Evolutionary conservation across 495 filamentous ascomycete species (phyloP).

Genomic region (Neurospora sp.): DNA sequence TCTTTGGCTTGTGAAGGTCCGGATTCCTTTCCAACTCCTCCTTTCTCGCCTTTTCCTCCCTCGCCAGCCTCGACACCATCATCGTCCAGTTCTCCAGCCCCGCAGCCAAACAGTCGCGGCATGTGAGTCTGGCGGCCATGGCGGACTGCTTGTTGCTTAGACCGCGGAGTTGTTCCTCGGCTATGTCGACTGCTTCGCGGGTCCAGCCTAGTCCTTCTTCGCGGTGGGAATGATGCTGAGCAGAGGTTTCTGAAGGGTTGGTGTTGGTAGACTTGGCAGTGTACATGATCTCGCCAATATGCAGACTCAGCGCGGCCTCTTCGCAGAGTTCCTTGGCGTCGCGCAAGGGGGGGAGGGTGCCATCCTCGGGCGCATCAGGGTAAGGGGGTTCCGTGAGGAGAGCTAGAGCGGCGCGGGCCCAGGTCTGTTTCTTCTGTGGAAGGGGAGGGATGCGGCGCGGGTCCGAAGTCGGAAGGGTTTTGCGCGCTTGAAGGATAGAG

Average conservation of each 20-base stretch:
- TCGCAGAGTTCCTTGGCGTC: constrained; percentile 57
- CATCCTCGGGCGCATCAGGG: constrained; percentile 54
- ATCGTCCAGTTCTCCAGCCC: constrained; percentile 64
- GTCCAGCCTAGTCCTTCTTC: constrained; percentile 76
- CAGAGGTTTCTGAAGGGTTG: constrained; percentile 19
- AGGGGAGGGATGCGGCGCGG: background rate
- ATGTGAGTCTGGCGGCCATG: constrained; percentile 37
- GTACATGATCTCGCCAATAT: constrained; percentile 92
- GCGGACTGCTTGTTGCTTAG: constrained; percentile 6
- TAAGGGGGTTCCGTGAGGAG: constrained; percentile 46
- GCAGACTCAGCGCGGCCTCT: constrained; percentile 73
- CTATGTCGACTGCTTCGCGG: constrained; percentile 63
- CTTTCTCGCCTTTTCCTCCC: constrained; percentile 38
- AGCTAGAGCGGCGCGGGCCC: constrained; percentile 3
- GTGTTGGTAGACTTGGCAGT: background rate
- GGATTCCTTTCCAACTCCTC: constrained; percentile 2
- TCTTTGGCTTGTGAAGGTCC: constrained; percentile 4
- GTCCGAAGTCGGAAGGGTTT: constrained; percentile 23
- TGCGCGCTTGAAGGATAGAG: constrained; percentile 67
- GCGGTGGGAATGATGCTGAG: constrained; percentile 17
- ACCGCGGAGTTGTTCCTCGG: constrained; percentile 42
- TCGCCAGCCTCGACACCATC: constrained; percentile 55
- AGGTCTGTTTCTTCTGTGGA: background rate
- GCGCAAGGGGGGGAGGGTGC: constrained; percentile 52
- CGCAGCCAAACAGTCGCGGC: constrained; percentile 60